A percentile compares a stretch with the other conserved stretches of the same genome.
Conservation (phyloP, 805 yeast genomes). For the Kodamaea hsintzibuensis region DNA sequence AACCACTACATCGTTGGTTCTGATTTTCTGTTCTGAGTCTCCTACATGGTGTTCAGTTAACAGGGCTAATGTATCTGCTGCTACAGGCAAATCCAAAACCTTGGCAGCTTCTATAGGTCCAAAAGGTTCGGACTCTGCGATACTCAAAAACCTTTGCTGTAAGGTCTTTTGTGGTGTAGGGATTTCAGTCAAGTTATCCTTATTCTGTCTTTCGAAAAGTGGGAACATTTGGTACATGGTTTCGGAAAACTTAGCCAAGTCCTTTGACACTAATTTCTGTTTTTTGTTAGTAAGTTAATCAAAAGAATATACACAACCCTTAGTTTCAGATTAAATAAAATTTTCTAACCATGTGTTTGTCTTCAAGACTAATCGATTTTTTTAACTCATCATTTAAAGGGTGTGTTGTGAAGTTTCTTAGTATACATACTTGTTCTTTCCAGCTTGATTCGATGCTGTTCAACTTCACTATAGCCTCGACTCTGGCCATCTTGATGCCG, state of each 20-base stretch:
- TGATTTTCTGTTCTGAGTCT: slow-evolving; percentile 35
- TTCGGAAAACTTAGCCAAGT: slow-evolving; percentile 57
- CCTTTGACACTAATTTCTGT: slow-evolving; percentile 30
- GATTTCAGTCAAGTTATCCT: slow-evolving; percentile 89
- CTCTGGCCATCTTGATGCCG: slow-evolving; percentile 79
- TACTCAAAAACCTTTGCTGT: slow-evolving; percentile 78
- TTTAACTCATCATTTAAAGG: slow-evolving; percentile 46
- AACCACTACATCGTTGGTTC: slow-evolving; percentile 35
- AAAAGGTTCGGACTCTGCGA: slow-evolving; percentile 93
- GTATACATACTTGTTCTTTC: slow-evolving; percentile 57
- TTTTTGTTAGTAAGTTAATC: slow-evolving; percentile 10
- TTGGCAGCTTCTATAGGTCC: slow-evolving; percentile 95
- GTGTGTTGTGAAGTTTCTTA: background rate
- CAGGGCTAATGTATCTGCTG: slow-evolving; percentile 70
- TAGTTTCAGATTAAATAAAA: slow-evolving; percentile 21
- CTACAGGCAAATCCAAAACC: slow-evolving; percentile 83
- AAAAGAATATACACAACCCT: background rate
- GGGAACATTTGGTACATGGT: slow-evolving; percentile 84
- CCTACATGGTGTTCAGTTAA: slow-evolving; percentile 60
- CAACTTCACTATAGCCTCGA: slow-evolving; percentile 83
- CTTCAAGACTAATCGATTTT: slow-evolving; percentile 80
- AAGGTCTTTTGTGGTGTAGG: slow-evolving; percentile 84
- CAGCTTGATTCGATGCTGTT: slow-evolving; percentile 63
- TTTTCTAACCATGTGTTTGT: slow-evolving; percentile 57
- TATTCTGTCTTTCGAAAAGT: slow-evolving; percentile 46